Conservation (phyloP, 192 early-diverging fungal genomes). For the Coemansia sp. region DNA sequence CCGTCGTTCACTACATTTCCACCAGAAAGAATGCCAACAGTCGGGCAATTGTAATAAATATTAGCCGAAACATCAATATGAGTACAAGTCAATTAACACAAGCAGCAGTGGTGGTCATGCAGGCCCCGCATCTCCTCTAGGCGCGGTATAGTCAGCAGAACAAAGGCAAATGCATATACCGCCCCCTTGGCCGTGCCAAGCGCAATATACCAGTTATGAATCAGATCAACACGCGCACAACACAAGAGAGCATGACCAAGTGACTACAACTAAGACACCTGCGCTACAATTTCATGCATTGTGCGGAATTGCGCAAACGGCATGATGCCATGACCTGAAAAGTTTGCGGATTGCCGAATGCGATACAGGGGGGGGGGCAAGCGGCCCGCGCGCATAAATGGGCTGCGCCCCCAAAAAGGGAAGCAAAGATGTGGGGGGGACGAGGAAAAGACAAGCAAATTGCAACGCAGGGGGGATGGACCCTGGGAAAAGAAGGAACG, state of each 20-base stretch:
- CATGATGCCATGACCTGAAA: background rate
- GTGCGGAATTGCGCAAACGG: conserved; percentile 6
- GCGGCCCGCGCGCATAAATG: conserved; percentile 1
- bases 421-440: background rate
- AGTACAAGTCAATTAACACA: background rate
- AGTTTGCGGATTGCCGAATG: background rate
- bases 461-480: background rate
- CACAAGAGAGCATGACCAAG: background rate
- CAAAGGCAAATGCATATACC: background rate
- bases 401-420: conserved; percentile 2
- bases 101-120: background rate
- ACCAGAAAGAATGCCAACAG: background rate
- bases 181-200: background rate
- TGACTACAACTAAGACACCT: background rate
- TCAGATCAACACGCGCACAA: background rate
- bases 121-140: background rate
- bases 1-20: conserved; percentile 42
- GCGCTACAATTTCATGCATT: background rate
- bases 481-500: background rate
- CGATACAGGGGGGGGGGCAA: background rate
- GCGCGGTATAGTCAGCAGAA: background rate
- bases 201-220: background rate
- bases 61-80: background rate
- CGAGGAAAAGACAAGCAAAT: background rate
- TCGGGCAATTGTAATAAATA: conserved; percentile 11